These are phyloP conservation scores for Poa pratensis DNA, from an alignment of 176 grass and related monocot genomes.

Conservation along the genomic window DNA sequence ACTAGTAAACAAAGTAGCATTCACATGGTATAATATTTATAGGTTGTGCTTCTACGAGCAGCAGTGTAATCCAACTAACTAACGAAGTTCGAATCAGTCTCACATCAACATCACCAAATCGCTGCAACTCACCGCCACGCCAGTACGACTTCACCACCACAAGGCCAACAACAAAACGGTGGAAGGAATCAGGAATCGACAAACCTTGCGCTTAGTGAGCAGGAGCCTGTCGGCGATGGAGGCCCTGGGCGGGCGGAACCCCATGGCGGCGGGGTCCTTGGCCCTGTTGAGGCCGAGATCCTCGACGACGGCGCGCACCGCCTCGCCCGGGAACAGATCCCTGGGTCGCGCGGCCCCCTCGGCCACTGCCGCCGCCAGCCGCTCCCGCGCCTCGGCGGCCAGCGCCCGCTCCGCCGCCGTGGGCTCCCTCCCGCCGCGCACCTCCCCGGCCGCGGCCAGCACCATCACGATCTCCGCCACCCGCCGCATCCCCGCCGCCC, in stretches of 20 bases:
- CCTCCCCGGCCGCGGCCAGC: slow-evolving; percentile 73
- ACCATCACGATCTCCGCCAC: slow-evolving; percentile 98
- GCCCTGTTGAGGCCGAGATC: slow-evolving; percentile 90
- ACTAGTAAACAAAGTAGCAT: neutral
- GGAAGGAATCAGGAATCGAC: neutral
- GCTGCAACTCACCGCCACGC: neutral
- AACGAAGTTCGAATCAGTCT: neutral
- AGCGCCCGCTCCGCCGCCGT: slow-evolving; percentile 81
- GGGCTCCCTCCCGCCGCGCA: slow-evolving; percentile 79
- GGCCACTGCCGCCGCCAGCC: slow-evolving; percentile 57
- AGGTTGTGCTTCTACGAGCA: slow-evolving; percentile 10
- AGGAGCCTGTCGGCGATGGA: slow-evolving; percentile 86
- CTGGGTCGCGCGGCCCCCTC: slow-evolving; percentile 60
- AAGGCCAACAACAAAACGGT: neutral
- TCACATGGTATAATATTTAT: neutral
- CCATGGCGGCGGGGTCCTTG: slow-evolving; percentile 69
- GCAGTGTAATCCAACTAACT: neutral
- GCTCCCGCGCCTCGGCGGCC: slow-evolving; percentile 78
- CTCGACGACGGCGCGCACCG: slow-evolving; percentile 80
- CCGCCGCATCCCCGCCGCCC: slow-evolving; percentile 61
- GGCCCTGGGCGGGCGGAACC: slow-evolving; percentile 74
- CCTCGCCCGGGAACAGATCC: slow-evolving; percentile 93
- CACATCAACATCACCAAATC: neutral
- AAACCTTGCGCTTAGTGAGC: slow-evolving; percentile 96
- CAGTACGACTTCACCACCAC: neutral